phyloP scores from a whole-genome alignment of 2,329 filamentous ascomycete species.

The Neopestalotiopsis sp. region DNA sequence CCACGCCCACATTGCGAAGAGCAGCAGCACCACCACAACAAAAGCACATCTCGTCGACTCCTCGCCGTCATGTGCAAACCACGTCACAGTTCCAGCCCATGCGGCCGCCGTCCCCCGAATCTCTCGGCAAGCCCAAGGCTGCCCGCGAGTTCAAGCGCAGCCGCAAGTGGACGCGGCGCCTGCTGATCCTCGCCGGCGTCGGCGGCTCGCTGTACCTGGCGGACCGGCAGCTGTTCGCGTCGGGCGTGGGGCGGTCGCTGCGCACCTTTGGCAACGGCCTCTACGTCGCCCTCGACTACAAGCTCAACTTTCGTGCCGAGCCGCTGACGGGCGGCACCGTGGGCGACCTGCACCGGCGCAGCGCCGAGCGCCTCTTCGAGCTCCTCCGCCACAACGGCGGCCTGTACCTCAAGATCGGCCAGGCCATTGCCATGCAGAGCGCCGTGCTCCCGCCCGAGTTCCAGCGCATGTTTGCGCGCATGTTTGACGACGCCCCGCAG shows the following conservation, averaged over 20 bases:
- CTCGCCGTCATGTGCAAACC: conserved; percentile 31
- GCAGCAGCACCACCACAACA: not conserved
- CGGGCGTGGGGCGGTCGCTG: conserved; percentile 76
- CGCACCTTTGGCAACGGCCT: conserved; percentile 83
- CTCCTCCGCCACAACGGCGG: conserved; percentile 87
- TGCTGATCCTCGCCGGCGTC: conserved; percentile 65
- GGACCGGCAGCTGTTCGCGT: conserved; percentile 79
- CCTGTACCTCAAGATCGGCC: conserved; percentile 95
- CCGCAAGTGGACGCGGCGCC: conserved; percentile 77
- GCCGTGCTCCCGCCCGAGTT: conserved; percentile 93
- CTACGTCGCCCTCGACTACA: conserved; percentile 89
- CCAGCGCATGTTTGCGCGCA: conserved; percentile 91
- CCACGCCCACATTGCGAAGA: not conserved
- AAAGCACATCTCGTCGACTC: conserved; percentile 19
- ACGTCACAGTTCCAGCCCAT: conserved; percentile 64
- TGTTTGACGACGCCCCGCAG: conserved; percentile 98
- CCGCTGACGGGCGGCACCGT: conserved; percentile 77
- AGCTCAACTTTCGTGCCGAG: conserved; percentile 88
- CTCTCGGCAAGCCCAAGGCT: conserved; percentile 73
- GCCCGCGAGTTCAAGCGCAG: conserved; percentile 74
- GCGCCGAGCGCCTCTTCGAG: conserved; percentile 81
- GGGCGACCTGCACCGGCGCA: conserved; percentile 79
- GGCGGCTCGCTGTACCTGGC: conserved; percentile 68
- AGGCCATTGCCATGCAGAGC: conserved; percentile 98
- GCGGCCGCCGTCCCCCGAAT: conserved; percentile 77